These are phyloP conservation scores for Annona cherimola DNA, from an alignment of 164 flowering plant genomes.

Conservation along the genomic window DNA sequence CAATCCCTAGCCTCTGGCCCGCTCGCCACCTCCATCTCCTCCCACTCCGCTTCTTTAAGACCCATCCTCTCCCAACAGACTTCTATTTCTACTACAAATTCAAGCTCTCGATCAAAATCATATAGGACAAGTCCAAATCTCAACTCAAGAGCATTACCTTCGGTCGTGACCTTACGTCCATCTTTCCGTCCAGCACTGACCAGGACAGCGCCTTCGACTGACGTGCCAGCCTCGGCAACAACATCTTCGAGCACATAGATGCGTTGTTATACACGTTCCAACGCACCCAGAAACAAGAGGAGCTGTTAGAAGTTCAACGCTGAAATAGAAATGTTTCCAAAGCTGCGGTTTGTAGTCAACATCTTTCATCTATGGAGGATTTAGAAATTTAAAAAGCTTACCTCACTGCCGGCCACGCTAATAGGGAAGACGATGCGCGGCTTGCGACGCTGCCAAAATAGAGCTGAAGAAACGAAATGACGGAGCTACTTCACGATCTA, in stretches of 20 bases:
- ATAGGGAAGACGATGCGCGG: no score
- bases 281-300: constrained; percentile 32
- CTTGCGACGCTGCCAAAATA: no score
- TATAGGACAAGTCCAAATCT: constrained; percentile 15
- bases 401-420: no score
- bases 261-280: constrained; percentile 59
- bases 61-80: constrained; percentile 55
- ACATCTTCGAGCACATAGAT: constrained; percentile 60
- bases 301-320: constrained; percentile 33
- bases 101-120: constrained; percentile 47
- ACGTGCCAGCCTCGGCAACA: constrained; percentile 65
- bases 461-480: no score
- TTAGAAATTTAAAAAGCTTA: no score
- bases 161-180: constrained; percentile 24
- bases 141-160: constrained; percentile 6
- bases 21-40: constrained; percentile 47
- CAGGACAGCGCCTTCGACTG: constrained; percentile 56
- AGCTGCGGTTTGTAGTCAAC: no score
- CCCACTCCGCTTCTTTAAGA: constrained; percentile 50
- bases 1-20: constrained; percentile 29
- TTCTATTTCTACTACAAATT: constrained; percentile 81
- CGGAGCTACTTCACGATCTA: no score
- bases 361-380: no score
- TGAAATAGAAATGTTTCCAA: no score
- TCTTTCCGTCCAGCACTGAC: constrained; percentile 29